Base-by-base conservation (phyloP, 2,329 filamentous ascomycete species). In the Arthrobotrys entomopaga region DNA sequence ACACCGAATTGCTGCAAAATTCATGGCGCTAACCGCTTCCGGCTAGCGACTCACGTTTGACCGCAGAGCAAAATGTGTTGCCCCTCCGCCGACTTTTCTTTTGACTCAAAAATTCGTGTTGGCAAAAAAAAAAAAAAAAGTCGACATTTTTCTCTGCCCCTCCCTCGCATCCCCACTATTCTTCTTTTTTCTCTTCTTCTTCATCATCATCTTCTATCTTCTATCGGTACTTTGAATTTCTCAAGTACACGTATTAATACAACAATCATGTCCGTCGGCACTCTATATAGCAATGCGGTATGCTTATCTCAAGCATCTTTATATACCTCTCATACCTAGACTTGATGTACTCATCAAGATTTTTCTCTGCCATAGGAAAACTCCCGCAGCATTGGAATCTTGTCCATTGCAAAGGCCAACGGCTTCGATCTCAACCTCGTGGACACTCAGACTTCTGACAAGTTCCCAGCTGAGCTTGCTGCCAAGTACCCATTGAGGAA, bases 371-470 rank as follows among this genome's bases (percentile, higher is more conserved):
- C 48, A 74, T 82, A 97, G 93, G 88, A 87, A 82, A 97, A 97
- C 88, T 86, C 91, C 84, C 93, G 94, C 86, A 91, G 90, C 83
- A 91, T 90, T 81, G 89, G 90, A 83, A 91, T 97, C 84, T 88
- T 90, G 83, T 93, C 92, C 80, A 92, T 97, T 82, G 95, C 95
- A 80, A 98, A 99, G 90, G 93, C 92, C 86, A 98, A 98, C 85
- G 89, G 91, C 83, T 88, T 99, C 82, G 93, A 98, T 78, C 84
- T 99, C 80, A 92, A 97, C 84, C 84, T 93, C 78, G 90, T 95
- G 79, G 84, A 91, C 80, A 90, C 89, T 77, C 85, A 90, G 82
- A 85, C 87, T 77, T 83, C 83, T 77, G 89, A 54, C 29, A 29
- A 40, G 2, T 66, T 71, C 57, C 65, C 65, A 53, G 40, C 89